phyloP scores from a whole-genome alignment of 2,329 filamentous ascomycete species.

The Juglanconis juglandina region DNA sequence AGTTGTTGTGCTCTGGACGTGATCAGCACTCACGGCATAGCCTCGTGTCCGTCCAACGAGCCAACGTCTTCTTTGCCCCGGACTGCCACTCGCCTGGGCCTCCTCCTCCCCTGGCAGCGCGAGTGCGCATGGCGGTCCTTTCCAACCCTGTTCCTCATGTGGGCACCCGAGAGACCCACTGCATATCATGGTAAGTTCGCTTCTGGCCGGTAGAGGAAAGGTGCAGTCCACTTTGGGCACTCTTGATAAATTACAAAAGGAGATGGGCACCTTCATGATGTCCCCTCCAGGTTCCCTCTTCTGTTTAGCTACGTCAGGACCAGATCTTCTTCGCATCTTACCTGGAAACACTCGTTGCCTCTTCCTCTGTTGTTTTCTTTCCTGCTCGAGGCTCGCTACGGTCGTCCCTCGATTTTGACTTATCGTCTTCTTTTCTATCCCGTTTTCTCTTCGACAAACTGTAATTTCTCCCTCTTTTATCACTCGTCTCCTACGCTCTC shows the following conservation, averaged over 20 bases:
- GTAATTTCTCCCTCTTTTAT: neutral
- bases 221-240: slow-evolving; percentile 7
- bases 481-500: neutral
- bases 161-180: slow-evolving; percentile 13
- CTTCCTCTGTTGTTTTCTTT: slow-evolving; percentile 3
- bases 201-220: slow-evolving; percentile 5
- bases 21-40: too few relatives aligned
- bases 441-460: slow-evolving; percentile 8
- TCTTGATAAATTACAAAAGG: slow-evolving; percentile 19
- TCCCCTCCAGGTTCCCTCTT: neutral
- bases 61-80: too few relatives aligned
- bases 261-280: slow-evolving; percentile 11
- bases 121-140: slow-evolving; percentile 5
- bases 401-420: slow-evolving; percentile 12
- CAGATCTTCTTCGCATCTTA: slow-evolving; percentile 8
- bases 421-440: neutral
- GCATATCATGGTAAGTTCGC: slow-evolving; percentile 13
- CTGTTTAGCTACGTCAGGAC: neutral
- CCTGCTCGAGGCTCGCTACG: slow-evolving; percentile 14
- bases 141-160: slow-evolving; percentile 5
- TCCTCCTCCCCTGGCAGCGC: slow-evolving; percentile 4
- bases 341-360: slow-evolving; percentile 8
- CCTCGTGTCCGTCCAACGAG: too few relatives aligned
- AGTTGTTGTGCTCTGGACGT: too few relatives aligned
- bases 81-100: neutral